Base-by-base conservation (phyloP, 768 basidiomycete species). In the Leccinellum rugosiceps region DNA sequence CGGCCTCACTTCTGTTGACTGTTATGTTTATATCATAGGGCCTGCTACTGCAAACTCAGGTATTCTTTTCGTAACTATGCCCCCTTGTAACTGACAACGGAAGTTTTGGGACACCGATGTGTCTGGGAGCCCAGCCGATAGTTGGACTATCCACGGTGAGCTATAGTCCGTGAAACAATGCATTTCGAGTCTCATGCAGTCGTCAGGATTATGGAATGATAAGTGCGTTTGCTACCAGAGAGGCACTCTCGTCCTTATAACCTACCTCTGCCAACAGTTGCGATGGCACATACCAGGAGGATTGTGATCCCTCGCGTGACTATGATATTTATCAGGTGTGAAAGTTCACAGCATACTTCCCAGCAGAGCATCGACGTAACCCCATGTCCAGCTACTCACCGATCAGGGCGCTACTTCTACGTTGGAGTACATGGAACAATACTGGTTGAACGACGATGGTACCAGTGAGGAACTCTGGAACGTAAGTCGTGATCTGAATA, bases 71-170 rank as follows among this genome's bases (percentile, higher is more conserved):
- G 13, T 8, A n/a, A 44, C 44, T 25, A 17, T 28, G 9, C n/a
- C 5, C 31, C 21, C 35, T 38, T 21, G 44, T 43, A 13, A 15
- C 48, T 61, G n/a, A 68, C 3, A n/a, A 13, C 31, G 34, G 21
- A 68, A 87, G 83, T 87, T 90, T 72, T 90, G 88, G 87, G 87
- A 90, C 59, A 86, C 83, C 2, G 63, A 82, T 48, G 82, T 85
- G 0, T 68, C 79, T 3, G 83, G 82, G 19, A 87, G 88, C 11
- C 88, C 88, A 6, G 68, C 67, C 10, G 62, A 86, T 63, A 85
- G 83, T 63, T 90, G 88, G 87, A 90, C 87, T 1, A 84, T 89
- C 57, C 88, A 88, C 53, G 86, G 88, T 84, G 57, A 48, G 79
- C 63, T n/a, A n/a, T 15, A 30, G 13, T 28, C 38, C 32, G 26